Conservation (phyloP, 1,284 basidiomycete genomes). For the Cutaneotrichosporon dermatis region DNA sequence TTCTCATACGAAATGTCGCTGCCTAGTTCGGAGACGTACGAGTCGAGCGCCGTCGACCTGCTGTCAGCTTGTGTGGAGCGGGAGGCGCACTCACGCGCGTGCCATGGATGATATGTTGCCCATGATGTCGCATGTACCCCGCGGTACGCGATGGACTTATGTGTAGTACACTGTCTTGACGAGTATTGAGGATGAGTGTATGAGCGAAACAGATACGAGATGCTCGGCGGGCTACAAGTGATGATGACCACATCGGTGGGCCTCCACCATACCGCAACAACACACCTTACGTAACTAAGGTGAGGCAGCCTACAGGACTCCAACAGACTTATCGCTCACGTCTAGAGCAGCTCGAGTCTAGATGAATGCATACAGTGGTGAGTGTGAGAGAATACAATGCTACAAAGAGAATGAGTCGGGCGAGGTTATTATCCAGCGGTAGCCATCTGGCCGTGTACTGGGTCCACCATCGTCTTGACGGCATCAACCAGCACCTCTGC, state of each 20-base stretch:
- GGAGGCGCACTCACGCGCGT: conserved; percentile 38
- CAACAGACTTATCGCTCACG: no score
- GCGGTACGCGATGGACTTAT: background rate
- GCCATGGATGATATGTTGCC: conserved; percentile 49
- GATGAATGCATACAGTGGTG: no score
- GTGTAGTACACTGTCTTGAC: no score
- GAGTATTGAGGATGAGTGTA: background rate
- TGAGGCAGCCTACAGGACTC: no score
- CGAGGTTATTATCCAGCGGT: background rate
- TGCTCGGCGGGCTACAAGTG: background rate
- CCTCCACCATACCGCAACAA: no score
- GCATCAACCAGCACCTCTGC: conserved; percentile 61
- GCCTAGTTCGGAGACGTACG: conserved; percentile 80
- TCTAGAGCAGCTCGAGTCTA: no score
- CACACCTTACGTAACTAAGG: no score
- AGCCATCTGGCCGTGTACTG: conserved; percentile 30
- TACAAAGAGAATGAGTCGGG: background rate
- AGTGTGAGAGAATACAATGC: background rate
- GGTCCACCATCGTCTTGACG: conserved; percentile 56
- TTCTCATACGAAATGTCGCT: conserved; percentile 83
- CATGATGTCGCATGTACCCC: conserved; percentile 18
- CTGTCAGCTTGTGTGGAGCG: background rate
- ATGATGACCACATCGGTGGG: no score
- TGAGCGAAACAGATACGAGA: background rate
- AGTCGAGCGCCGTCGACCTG: conserved; percentile 69